Base-by-base conservation (phyloP, 2,329 filamentous ascomycete species). In the Aspergillus awamori region DNA sequence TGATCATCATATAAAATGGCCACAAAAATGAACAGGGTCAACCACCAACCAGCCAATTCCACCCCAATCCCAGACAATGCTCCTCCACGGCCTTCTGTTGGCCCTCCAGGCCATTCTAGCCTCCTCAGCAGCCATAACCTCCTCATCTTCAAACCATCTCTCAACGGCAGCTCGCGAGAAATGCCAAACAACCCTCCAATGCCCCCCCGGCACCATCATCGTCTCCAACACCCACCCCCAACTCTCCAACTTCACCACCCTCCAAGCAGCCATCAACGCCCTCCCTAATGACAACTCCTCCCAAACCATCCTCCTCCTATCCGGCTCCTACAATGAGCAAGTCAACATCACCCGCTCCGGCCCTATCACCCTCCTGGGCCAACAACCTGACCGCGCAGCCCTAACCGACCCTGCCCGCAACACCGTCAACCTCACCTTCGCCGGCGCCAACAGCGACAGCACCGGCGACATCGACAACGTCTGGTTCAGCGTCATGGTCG, bases 341-440 rank as follows among this genome's bases (percentile, higher is more conserved):
- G 74, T 90, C 62, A 90, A 90, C 65, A 79, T 89, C 61, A 89
- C 87, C 4, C 85, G 87, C 1, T 73, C 77, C 1, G 86, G 84
- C 0, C 86, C 87, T 0, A 76, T 89, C 6, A 87, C 85, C 28
- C 78, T 89, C 6, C 79, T 89, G 0, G 87, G 87, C n/a, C 80
- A 85, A 63, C 86, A 83, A 1, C 67, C 73, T n/a, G 66, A 72
- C 2, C 39, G 24, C 39, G 30, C 24, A 20, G 53, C 53, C 20
- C 81, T 83, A 3, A 79, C 80, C 13, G 77, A 82, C 58, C 77
- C 82, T 7, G 74, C 75, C 41, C 72, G 76, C 51, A 84, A 86
- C 65, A 72, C 70, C 0, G 87, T 89, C 17, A 86, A 83, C 52
- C 76, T 89, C 13, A 81, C 83, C 66, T 89, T 84, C 82, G 80